Conservation (phyloP, 2,329 filamentous ascomycete genomes). For the Pyrenochaeta sp. region DNA sequence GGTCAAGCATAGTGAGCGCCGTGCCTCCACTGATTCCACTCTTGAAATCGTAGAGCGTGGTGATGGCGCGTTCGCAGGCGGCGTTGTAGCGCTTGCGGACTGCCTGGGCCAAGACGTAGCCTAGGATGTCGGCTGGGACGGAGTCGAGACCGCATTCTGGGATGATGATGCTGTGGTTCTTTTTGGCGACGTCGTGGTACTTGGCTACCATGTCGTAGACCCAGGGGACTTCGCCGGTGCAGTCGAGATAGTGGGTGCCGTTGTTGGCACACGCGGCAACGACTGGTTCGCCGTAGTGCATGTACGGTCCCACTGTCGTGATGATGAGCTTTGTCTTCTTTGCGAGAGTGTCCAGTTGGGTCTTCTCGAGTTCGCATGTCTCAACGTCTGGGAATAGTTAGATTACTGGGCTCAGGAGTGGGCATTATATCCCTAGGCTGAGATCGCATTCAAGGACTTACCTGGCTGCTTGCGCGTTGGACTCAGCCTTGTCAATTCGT, state of each 20-base stretch:
- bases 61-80: constrained; percentile 59
- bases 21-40: constrained; percentile 61
- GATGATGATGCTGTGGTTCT: constrained; percentile 67
- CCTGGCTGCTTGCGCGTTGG: constrained; percentile 74
- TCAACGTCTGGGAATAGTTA: constrained; percentile 46
- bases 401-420: no score
- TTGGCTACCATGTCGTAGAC: constrained; percentile 67
- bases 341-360: constrained; percentile 60
- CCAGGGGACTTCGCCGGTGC: constrained; percentile 71
- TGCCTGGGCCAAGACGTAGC: constrained; percentile 60
- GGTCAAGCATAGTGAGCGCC: constrained; percentile 69
- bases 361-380: constrained; percentile 52
- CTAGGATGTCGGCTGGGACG: constrained; percentile 66
- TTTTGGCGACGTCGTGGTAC: constrained; percentile 66
- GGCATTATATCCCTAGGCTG: no score
- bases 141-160: constrained; percentile 68
- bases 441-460: constrained; percentile 55
- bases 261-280: constrained; percentile 69
- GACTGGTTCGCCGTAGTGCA: constrained; percentile 69
- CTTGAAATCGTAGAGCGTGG: constrained; percentile 63
- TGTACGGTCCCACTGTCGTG: constrained; percentile 69
- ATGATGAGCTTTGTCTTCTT: constrained; percentile 66
- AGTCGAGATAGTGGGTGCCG: constrained; percentile 73
- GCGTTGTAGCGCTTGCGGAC: constrained; percentile 61
- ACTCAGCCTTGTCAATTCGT: constrained; percentile 71